Evolutionary conservation across 768 basidiomycete genomes (phyloP).

Genomic region (Mycena pura): DNA sequence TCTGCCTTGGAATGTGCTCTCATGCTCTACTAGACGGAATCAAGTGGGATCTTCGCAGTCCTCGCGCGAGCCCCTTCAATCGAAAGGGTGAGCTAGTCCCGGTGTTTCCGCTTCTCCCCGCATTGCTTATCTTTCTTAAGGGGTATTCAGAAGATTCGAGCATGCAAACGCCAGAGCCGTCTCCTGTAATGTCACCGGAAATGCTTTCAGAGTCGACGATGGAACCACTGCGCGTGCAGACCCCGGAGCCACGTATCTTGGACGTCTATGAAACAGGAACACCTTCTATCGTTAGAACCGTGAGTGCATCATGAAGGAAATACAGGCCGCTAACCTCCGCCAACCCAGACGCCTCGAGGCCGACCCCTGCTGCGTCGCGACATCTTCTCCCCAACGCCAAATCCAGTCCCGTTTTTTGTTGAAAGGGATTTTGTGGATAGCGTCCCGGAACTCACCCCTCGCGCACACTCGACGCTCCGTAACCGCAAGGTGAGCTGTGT

Average conservation of each 20-base stretch:
- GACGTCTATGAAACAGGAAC: neutral
- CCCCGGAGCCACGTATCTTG: constrained; percentile 4
- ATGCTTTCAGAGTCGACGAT: neutral
- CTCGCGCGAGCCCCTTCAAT: neutral
- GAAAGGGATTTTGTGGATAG: neutral
- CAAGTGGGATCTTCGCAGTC: neutral
- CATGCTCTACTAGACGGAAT: neutral
- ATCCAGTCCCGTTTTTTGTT: neutral
- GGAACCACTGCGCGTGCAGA: neutral
- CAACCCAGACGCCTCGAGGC: constrained; percentile 11
- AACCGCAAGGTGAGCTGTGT: constrained; percentile 15
- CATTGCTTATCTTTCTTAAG: neutral
- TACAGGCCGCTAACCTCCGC: neutral
- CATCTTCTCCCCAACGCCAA: constrained; percentile 14
- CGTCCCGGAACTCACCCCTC: neutral
- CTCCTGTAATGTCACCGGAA: neutral
- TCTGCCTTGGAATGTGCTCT: neutral
- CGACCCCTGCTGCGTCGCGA: constrained; percentile 15
- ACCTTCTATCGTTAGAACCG: neutral
- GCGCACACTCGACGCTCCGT: constrained; percentile 17
- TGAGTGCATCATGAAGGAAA: neutral
- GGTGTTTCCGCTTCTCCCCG: neutral
- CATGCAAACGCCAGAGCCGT: neutral
- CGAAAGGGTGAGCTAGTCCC: neutral
- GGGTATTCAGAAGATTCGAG: neutral